phyloP scores from a whole-genome alignment of 2,329 filamentous ascomycete species.

The Talaromyces sp. region DNA sequence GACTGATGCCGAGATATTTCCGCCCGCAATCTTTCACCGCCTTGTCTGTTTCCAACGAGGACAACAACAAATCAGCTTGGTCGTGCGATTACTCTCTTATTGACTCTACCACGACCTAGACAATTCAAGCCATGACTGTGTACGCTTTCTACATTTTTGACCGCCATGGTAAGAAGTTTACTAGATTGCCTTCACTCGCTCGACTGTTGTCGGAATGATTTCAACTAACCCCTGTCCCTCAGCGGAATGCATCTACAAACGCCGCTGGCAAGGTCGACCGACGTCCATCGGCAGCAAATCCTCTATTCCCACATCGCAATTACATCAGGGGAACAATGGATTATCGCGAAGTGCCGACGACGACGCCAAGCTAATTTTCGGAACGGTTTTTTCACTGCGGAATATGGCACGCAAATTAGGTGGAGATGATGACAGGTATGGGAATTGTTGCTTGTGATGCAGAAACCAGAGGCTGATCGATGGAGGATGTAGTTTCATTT shows the following conservation, averaged over 20 bases:
- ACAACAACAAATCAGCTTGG: background rate
- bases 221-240: slow-evolving; percentile 16
- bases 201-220: slow-evolving; percentile 1
- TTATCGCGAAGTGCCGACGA: slow-evolving; percentile 60
- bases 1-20: background rate
- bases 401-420: slow-evolving; percentile 97
- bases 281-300: slow-evolving; percentile 45
- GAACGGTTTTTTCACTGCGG: slow-evolving; percentile 89
- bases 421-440: slow-evolving; percentile 75
- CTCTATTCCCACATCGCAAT: slow-evolving; percentile 45
- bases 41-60: background rate
- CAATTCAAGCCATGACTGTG: slow-evolving; percentile 65
- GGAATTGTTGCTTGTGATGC: background rate
- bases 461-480: background rate
- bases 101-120: background rate
- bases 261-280: slow-evolving; percentile 69
- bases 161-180: slow-evolving; percentile 74
- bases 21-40: background rate
- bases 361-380: slow-evolving; percentile 96
- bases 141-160: slow-evolving; percentile 99
- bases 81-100: background rate
- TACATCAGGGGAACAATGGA: slow-evolving; percentile 45
- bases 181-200: background rate
- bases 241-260: slow-evolving; percentile 98
- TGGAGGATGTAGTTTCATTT: slow-evolving; percentile 66